Conservation (phyloP, 1,284 basidiomycete genomes). For the Sporisorium graminicola region DNA sequence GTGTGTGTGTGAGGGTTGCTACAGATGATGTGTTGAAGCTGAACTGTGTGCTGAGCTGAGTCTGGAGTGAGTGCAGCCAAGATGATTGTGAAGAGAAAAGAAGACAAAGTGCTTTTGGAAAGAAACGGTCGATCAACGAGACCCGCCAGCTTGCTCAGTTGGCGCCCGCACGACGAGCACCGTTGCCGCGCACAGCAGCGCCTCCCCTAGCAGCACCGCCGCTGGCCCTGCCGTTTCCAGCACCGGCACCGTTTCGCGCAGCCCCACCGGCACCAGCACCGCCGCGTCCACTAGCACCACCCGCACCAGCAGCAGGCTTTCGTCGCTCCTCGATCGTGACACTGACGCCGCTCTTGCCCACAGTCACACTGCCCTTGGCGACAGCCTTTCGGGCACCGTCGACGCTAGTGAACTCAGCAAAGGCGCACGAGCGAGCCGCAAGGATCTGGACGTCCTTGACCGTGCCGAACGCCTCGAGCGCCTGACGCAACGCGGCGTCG, state of each 20-base stretch:
- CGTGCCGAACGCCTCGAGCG: constrained; percentile 81
- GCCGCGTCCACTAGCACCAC: constrained; percentile 6
- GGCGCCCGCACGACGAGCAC: constrained; percentile 13
- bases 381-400: constrained; percentile 89
- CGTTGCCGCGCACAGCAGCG: constrained; percentile 14
- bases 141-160: constrained; percentile 21
- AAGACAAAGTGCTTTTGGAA: neutral
- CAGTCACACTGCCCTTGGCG: constrained; percentile 84
- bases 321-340: constrained; percentile 89
- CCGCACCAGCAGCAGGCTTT: constrained; percentile 78
- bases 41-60: neutral
- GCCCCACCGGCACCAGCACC: constrained; percentile 10
- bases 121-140: no score
- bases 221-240: constrained; percentile 6
- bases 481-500: constrained; percentile 75
- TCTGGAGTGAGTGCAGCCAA: neutral
- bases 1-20: neutral
- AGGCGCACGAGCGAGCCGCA: constrained; percentile 88
- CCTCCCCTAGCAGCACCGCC: constrained; percentile 28
- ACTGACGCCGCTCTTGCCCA: constrained; percentile 75
- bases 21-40: neutral
- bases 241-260: constrained; percentile 10
- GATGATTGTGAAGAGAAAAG: neutral
- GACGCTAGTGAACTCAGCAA: constrained; percentile 85
- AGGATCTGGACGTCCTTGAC: constrained; percentile 91